A percentile compares a stretch with the other conserved stretches of the same genome.
phyloP scores from a whole-genome alignment of 1,139 yeast species.

The Magnusiomyces tetraspermus region DNA sequence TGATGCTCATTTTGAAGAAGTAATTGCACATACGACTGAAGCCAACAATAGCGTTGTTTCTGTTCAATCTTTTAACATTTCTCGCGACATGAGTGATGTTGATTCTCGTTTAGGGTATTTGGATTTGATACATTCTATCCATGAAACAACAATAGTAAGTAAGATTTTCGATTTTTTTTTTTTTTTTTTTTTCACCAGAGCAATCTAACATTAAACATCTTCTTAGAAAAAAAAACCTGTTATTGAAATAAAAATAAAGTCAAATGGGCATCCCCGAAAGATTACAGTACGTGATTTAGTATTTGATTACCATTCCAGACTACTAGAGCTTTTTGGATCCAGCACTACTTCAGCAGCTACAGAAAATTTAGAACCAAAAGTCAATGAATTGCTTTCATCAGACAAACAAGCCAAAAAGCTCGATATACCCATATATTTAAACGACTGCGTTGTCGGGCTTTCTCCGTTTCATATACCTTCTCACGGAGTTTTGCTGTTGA shows the following conservation, averaged over 20 bases:
- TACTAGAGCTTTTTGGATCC: slow-evolving; percentile 21
- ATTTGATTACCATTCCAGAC: slow-evolving; percentile 24
- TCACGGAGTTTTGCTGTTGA: slow-evolving; percentile 39
- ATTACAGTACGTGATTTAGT: slow-evolving; percentile 21
- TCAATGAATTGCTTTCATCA: no score
- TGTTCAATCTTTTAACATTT: slow-evolving; percentile 6
- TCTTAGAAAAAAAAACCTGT: slow-evolving; percentile 3
- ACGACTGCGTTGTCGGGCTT: slow-evolving; percentile 25
- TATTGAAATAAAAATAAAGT: not conserved
- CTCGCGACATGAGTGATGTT: slow-evolving; percentile 14
- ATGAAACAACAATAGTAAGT: slow-evolving; percentile 21
- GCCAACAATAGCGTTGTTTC: not conserved
- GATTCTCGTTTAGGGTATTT: slow-evolving; percentile 15
- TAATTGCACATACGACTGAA: not conserved
- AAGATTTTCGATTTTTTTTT: slow-evolving; percentile 9
- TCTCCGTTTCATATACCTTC: slow-evolving; percentile 38
- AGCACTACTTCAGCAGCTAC: not conserved
- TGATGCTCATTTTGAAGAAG: not conserved
- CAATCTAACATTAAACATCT: slow-evolving; percentile 1
- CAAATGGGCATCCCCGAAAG: slow-evolving; percentile 17
- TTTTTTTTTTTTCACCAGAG: not conserved
- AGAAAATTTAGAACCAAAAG: no score
- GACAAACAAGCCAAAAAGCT: slow-evolving; percentile 4
- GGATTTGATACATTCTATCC: slow-evolving; percentile 21
- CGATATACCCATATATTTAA: slow-evolving; percentile 19